Evolutionary conservation across 2,329 filamentous ascomycete genomes (phyloP).

Genomic region (Xylaria sp.): DNA sequence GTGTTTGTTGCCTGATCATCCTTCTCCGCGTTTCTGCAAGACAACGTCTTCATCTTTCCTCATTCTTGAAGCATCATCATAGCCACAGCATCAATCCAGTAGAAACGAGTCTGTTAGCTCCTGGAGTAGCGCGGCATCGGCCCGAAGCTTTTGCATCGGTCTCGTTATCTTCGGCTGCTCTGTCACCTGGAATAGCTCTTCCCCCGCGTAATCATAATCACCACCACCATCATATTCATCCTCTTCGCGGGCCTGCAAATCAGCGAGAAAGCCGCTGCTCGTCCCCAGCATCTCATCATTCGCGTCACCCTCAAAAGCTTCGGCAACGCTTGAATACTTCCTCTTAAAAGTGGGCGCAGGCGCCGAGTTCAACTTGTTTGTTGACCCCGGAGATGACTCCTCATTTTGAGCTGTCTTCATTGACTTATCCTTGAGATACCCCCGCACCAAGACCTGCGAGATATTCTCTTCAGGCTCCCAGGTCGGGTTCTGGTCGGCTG

Average conservation of each 20-base stretch:
- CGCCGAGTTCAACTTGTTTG: not conserved
- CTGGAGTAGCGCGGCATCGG: constrained; percentile 7
- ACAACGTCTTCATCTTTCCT: not conserved
- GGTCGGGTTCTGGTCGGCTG: constrained; percentile 59
- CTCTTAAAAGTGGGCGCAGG: constrained; percentile 23
- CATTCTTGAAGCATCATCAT: not conserved
- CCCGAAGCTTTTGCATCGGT: not conserved
- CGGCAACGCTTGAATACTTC: constrained; percentile 44
- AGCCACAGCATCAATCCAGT: not conserved
- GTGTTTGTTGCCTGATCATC: too few relatives aligned
- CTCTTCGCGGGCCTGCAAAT: not conserved
- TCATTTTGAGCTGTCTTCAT: constrained; percentile 8
- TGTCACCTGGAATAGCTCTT: constrained; percentile 32
- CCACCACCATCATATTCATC: constrained; percentile 10
- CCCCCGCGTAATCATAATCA: constrained; percentile 5
- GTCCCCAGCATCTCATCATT: constrained; percentile 21
- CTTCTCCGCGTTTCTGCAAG: too few relatives aligned
- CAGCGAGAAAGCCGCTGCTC: not conserved
- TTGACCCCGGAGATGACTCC: not conserved
- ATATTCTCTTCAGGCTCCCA: constrained; percentile 65
- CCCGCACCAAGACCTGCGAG: constrained; percentile 46
- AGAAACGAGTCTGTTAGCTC: constrained; percentile 15
- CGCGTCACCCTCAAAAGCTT: constrained; percentile 41
- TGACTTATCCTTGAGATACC: constrained; percentile 47
- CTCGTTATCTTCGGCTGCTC: constrained; percentile 13